Conservation (phyloP, 257 asterid genomes). For the Capsicum chinense region DNA sequence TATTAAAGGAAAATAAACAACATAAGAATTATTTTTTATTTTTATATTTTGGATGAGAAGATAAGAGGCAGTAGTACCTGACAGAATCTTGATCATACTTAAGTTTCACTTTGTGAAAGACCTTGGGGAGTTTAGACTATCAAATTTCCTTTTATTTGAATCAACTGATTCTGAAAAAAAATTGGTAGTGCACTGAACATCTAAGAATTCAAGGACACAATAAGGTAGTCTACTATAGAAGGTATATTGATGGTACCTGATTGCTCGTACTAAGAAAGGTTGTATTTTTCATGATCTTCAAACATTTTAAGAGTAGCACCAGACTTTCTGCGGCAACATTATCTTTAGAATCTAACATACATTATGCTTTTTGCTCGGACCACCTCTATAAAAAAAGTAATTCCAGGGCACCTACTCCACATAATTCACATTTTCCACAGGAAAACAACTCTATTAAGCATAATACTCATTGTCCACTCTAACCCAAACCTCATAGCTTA, state of each 20-base stretch:
- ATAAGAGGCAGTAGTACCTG: slow-evolving; percentile 55
- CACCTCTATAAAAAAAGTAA: slow-evolving; percentile 54
- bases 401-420: background rate
- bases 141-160: slow-evolving; percentile 70
- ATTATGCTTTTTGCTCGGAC: slow-evolving; percentile 49
- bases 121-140: slow-evolving; percentile 58
- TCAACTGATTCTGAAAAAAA: slow-evolving; percentile 70
- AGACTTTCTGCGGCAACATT: slow-evolving; percentile 55
- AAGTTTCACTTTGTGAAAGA: slow-evolving; percentile 67
- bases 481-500: background rate
- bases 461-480: background rate
- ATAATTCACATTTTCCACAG: background rate
- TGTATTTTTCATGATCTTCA: slow-evolving; percentile 81
- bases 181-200: background rate
- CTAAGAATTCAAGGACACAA: slow-evolving; percentile 8
- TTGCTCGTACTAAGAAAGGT: slow-evolving; percentile 73
- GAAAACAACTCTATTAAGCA: background rate
- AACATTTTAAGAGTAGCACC: slow-evolving; percentile 67
- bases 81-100: slow-evolving; percentile 67
- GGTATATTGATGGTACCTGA: slow-evolving; percentile 51
- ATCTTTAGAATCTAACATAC: slow-evolving; percentile 45
- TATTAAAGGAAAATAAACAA: background rate
- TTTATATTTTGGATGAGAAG: slow-evolving; percentile 4
- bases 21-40: background rate
- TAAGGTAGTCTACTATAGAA: background rate